Conservation (phyloP, 2,329 filamentous ascomycete genomes). For the Tolypocladium ovalisporum region DNA sequence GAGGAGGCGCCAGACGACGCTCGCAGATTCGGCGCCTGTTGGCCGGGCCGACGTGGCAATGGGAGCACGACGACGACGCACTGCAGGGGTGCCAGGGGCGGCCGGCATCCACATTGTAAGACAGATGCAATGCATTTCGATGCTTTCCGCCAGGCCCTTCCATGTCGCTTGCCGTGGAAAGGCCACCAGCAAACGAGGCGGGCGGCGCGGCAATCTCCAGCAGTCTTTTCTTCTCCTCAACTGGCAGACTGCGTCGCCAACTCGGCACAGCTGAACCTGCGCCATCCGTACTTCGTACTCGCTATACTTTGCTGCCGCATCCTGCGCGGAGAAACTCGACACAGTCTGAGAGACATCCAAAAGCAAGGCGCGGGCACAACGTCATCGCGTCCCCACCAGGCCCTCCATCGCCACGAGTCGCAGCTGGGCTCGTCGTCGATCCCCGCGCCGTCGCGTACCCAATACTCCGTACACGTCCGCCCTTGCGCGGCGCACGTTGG, state of each 20-base stretch:
- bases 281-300: background rate
- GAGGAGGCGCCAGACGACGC: no score
- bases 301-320: background rate
- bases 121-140: background rate
- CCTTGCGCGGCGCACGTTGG: background rate
- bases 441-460: background rate
- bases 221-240: background rate
- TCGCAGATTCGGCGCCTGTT: no score
- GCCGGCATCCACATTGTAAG: background rate
- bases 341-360: background rate
- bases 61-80: background rate
- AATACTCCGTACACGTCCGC: background rate
- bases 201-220: background rate
- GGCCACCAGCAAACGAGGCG: background rate
- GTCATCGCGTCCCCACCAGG: slow-evolving; percentile 8
- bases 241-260: background rate
- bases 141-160: background rate
- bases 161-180: background rate
- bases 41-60: background rate
- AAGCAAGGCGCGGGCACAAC: slow-evolving; percentile 2
- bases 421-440: background rate
- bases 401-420: background rate
- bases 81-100: background rate
- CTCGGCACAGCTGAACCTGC: background rate
- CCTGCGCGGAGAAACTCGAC: background rate